phyloP scores from a whole-genome alignment of 371 early-diverging fungal genomes.

The Batrachochytrium dendrobatidis region DNA sequence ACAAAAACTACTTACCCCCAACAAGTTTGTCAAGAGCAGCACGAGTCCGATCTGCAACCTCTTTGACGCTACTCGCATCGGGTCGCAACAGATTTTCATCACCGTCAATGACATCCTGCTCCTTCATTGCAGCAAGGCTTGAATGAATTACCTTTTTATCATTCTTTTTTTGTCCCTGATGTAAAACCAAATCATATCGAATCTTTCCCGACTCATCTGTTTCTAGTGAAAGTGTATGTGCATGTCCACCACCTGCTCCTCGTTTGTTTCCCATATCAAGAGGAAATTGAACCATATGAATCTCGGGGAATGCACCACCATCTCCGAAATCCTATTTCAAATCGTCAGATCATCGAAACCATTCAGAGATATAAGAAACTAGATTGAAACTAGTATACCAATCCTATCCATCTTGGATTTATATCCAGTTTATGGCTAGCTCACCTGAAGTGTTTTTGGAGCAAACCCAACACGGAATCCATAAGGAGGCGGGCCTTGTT shows the following conservation, averaged over 20 bases:
- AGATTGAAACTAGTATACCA: neutral
- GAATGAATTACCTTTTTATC: constrained; percentile 61
- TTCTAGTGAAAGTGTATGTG: constrained; percentile 56
- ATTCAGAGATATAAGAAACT: too few relatives aligned
- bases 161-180: constrained; percentile 64
- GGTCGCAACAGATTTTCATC: constrained; percentile 69
- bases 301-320: constrained; percentile 95
- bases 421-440: neutral
- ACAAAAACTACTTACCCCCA: constrained; percentile 42
- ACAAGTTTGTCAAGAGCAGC: constrained; percentile 81
- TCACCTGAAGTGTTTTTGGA: constrained; percentile 55
- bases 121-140: constrained; percentile 73
- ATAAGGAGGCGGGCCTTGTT: constrained; percentile 63
- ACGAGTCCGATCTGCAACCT: constrained; percentile 80
- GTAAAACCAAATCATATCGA: constrained; percentile 77
- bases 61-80: constrained; percentile 64
- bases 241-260: constrained; percentile 6
- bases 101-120: constrained; percentile 60
- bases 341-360: too few relatives aligned
- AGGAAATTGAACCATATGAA: constrained; percentile 85
- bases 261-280: constrained; percentile 83
- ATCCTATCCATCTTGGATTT: neutral
- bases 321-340: constrained; percentile 79
- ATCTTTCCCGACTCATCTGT: constrained; percentile 85
- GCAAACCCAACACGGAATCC: constrained; percentile 71